Percentiles rank a stretch among this genome's conserved stretches.
phyloP scores from a whole-genome alignment of 108 stramenopile species.

The Epipyxis sp. region DNA sequence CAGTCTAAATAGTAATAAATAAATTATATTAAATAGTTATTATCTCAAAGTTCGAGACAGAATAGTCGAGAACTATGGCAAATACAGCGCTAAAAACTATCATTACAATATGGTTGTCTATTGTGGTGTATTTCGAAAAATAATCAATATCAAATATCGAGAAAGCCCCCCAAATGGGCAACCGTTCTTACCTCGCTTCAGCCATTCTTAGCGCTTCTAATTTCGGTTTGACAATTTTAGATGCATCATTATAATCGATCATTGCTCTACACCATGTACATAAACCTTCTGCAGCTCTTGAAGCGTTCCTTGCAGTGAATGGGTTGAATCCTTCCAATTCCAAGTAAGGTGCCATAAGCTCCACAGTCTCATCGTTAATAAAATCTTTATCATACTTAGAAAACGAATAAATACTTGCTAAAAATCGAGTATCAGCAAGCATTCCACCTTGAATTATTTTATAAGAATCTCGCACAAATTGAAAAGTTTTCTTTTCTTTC shows the following conservation, averaged over 20 bases:
- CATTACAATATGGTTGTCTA: too few relatives aligned
- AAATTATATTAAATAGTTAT: too few relatives aligned
- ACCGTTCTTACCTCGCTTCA: too few relatives aligned
- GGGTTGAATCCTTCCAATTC: conserved; percentile 56
- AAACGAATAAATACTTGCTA: conserved; percentile 56
- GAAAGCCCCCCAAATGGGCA: too few relatives aligned
- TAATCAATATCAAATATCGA: too few relatives aligned
- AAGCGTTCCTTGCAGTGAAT: conserved; percentile 55
- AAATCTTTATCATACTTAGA: conserved; percentile 55
- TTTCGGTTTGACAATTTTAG: conserved; percentile 61
- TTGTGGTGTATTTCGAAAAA: too few relatives aligned
- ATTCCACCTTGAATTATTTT: conserved; percentile 52
- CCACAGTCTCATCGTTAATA: conserved; percentile 65
- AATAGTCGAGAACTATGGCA: too few relatives aligned
- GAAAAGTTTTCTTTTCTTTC: conserved; percentile 58
- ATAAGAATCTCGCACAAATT: conserved; percentile 54
- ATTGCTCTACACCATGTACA: conserved; percentile 62
- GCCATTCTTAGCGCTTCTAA: conserved; percentile 54
- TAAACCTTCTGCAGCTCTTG: conserved; percentile 57
- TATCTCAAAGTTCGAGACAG: too few relatives aligned
- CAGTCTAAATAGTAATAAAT: too few relatives aligned
- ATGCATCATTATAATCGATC: conserved; percentile 62
- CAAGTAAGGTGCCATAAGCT: conserved; percentile 58
- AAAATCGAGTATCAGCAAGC: conserved; percentile 57
- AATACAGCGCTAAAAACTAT: too few relatives aligned